Conservation (phyloP, 306 rosid species). For the Nissolia schottii region DNA sequence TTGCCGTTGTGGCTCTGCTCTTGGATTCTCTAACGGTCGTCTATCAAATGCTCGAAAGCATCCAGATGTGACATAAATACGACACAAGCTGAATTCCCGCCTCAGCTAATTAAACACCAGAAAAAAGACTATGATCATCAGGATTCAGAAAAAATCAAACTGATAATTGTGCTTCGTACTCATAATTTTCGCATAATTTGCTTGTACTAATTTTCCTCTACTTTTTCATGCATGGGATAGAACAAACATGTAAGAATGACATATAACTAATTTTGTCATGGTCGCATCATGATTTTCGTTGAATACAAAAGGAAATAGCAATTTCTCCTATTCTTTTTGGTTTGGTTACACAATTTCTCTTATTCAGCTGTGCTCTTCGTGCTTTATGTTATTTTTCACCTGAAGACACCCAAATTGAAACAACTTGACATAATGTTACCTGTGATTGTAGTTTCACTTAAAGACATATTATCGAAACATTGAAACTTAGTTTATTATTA, state of each 20-base stretch:
- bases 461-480: too few species aligned
- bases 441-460: too few species aligned
- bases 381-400: too few species aligned
- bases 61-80: constrained; percentile 77
- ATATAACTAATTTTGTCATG: too few species aligned
- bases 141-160: neutral
- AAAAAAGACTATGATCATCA: neutral
- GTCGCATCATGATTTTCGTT: too few species aligned
- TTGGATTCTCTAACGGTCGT: constrained; percentile 44
- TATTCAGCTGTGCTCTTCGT: too few species aligned
- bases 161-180: neutral
- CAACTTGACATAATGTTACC: too few species aligned
- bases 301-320: too few species aligned
- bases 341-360: too few species aligned
- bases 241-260: neutral
- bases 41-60: constrained; percentile 75
- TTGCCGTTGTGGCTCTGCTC: neutral
- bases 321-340: too few species aligned
- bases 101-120: constrained; percentile 54
- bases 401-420: too few species aligned
- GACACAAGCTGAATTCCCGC: constrained; percentile 76
- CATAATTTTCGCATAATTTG: neutral
- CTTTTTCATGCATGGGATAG: neutral
- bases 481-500: too few species aligned
- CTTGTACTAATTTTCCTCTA: neutral